These are phyloP conservation scores for Arachnomyces sp. DNA, from an alignment of 2,329 filamentous ascomycete species.

Conservation along the genomic window DNA sequence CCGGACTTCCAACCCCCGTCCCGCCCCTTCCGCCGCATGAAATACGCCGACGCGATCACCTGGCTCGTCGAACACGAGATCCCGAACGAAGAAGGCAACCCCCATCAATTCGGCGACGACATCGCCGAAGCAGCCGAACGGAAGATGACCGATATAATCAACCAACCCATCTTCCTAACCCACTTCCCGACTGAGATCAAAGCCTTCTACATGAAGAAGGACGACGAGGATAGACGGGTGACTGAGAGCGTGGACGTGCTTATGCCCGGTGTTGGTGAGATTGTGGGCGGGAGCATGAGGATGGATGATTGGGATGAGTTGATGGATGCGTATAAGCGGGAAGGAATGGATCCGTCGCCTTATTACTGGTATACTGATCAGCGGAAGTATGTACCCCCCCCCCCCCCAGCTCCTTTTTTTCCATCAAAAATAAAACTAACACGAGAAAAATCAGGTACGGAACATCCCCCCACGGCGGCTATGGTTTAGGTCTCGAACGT, in stretches of 20 bases:
- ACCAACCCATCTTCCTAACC: slow-evolving; percentile 88
- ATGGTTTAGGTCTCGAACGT: slow-evolving; percentile 85
- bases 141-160: slow-evolving; percentile 94
- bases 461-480: slow-evolving; percentile 84
- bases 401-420: slow-evolving; percentile 5
- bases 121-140: slow-evolving; percentile 97
- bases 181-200: slow-evolving; percentile 98
- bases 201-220: slow-evolving; percentile 98
- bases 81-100: slow-evolving; percentile 82
- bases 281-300: slow-evolving; percentile 94
- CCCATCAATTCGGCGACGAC: slow-evolving; percentile 89
- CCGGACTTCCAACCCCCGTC: slow-evolving; percentile 75
- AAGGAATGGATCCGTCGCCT: slow-evolving; percentile 72
- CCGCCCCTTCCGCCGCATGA: slow-evolving; percentile 89
- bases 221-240: slow-evolving; percentile 66
- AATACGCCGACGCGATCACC: slow-evolving; percentile 85
- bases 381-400: slow-evolving; percentile 62
- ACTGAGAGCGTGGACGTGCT: slow-evolving; percentile 85
- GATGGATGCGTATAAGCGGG: slow-evolving; percentile 76
- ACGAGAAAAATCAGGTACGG: slow-evolving; percentile 64
- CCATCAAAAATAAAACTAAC: background rate
- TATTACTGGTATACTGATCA: slow-evolving; percentile 99
- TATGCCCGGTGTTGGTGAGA: slow-evolving; percentile 94
- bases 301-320: slow-evolving; percentile 87
- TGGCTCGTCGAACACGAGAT: slow-evolving; percentile 91